Base-by-base conservation (phyloP, 176 grass and related monocot genomes). In the Olyra latifolia region DNA sequence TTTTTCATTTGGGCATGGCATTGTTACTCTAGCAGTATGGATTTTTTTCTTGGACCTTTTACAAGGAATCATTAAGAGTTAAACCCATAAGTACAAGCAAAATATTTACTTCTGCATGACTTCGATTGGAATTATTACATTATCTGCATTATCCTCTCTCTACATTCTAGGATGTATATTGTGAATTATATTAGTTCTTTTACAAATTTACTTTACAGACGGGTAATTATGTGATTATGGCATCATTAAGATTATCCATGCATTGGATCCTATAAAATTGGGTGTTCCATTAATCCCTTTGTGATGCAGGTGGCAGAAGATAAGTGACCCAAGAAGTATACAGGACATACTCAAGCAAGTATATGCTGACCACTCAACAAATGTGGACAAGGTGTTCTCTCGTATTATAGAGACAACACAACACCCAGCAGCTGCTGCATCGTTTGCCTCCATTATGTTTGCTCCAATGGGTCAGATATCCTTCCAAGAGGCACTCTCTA, bases 391-490 rank as follows among this genome's bases (percentile, higher is more conserved):
- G 69, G 92, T 99, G 23, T 99, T 95, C 86, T 87, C 92, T 27
- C 88, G 76, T 65, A 99, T 99, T 81, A 77, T 99, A 38, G 86
- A 99, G 75, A 92, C 60, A 83, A 95, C 96, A 45, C 84, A 93
- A 71, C 96, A 99, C 57, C 96, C 96, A 35, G 96, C 96, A 45
- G 96, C 96, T 32, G 90, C 96, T 38, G 96, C 96, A 49, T 93
- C 96, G 63, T 93, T 99, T 85, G 88, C 96, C 27, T 99, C 96
- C 15, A 99, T 99, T 77, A 99, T 99, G 96, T 99, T 87, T 86
- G 96, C 96, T 80, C 92, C 96, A 10, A 77, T 62, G 49, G 90
- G 88, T 50, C 88, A 93, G 54, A 80, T 95, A 48, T 95, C 96
- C 45, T 99, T 95, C 44, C 61, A 84, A 79, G 96, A 99, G 59